Percentiles rank a stretch among this genome's conserved stretches.
phyloP scores from a whole-genome alignment of 1,139 yeast species.

The Suhomyces yuchorum region DNA sequence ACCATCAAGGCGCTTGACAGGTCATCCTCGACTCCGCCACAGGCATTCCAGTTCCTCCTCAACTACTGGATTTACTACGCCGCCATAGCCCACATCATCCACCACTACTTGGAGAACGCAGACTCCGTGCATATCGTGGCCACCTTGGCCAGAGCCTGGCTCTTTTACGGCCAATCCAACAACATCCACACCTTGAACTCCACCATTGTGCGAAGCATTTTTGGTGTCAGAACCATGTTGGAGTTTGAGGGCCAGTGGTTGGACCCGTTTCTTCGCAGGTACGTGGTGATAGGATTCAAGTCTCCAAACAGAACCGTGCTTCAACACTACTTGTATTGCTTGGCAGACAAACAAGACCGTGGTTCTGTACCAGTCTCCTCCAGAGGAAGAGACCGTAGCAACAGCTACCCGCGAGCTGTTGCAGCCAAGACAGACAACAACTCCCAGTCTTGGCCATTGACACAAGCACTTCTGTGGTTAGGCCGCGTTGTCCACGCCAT shows the following conservation, averaged over 20 bases:
- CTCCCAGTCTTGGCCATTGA: background rate
- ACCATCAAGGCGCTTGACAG: constrained; percentile 17
- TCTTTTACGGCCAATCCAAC: constrained; percentile 19
- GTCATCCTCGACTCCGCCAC: constrained; percentile 8
- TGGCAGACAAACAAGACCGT: constrained; percentile 10
- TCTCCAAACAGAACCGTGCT: constrained; percentile 6
- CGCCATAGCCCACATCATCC: constrained; percentile 14
- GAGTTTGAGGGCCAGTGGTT: constrained; percentile 10
- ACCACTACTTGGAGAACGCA: constrained; percentile 11
- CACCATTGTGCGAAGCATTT: constrained; percentile 5
- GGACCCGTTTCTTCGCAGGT: constrained; percentile 14
- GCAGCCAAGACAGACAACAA: background rate
- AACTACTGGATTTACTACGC: constrained; percentile 22
- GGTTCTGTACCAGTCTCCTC: background rate
- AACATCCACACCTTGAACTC: constrained; percentile 15
- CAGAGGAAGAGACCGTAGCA: background rate
- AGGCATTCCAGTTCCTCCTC: constrained; percentile 17
- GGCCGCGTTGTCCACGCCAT: background rate
- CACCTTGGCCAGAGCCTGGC: constrained; percentile 15
- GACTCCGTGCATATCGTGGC: constrained; percentile 7
- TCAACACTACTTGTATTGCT: constrained; percentile 12
- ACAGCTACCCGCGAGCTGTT: background rate
- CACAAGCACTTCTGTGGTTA: constrained; percentile 2
- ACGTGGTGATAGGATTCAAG: constrained; percentile 2
- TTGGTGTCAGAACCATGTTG: constrained; percentile 8